Evolutionary conservation across 176 grass and related monocot species (phyloP), one percentile per base, ranked within the genome.

Genomic region (Olyra latifolia): DNA sequence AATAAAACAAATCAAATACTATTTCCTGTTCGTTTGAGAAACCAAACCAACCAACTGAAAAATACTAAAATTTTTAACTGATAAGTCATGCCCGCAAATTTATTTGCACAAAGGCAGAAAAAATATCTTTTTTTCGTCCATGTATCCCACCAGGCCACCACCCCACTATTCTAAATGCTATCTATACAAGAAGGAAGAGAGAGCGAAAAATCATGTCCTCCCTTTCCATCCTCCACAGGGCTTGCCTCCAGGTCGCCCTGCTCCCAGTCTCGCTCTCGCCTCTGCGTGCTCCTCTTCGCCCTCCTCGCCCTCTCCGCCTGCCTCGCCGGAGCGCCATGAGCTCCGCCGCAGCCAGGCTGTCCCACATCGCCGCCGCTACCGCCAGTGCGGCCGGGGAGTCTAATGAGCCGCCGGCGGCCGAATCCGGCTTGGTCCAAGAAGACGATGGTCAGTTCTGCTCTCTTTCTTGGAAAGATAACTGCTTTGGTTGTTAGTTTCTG

Each of bases 191-290:
- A 25, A 45, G 62, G 44, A 79, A 50, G 32, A 27, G 75, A 62
- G 71, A 44, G 71, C 67, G 35, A 61, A 59, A 75, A 85, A 81
- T 80, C 82, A 82, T 89, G 88, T 86, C 83, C 39, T 61, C 83
- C 72, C 38, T 90, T 83, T 88, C 88, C 73, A 30, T 91, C 76
- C 84, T 96, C 71, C 85, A 78, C 59, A 89, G 88, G 88, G 84
- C 84, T 44, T 95, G 83, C 77, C 49, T 89, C 66, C 88, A 82
- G 20, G 45, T 91, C 63, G 80, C 87, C 56, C 66, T 87, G 69
- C 86, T 89, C 53, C 84, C 69, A 22, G 2, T 85, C 56, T 35
- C 32, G 32, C 52, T n/a, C n/a, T n/a, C 74, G n/a, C 70, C 52
- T 38, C 77, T 81, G 77, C 82, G 81, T 25, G 76, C 77, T 79